These are phyloP conservation scores for Cryptococcus maquisensis DNA, from an alignment of 1,284 basidiomycete species.

Conservation along the genomic window DNA sequence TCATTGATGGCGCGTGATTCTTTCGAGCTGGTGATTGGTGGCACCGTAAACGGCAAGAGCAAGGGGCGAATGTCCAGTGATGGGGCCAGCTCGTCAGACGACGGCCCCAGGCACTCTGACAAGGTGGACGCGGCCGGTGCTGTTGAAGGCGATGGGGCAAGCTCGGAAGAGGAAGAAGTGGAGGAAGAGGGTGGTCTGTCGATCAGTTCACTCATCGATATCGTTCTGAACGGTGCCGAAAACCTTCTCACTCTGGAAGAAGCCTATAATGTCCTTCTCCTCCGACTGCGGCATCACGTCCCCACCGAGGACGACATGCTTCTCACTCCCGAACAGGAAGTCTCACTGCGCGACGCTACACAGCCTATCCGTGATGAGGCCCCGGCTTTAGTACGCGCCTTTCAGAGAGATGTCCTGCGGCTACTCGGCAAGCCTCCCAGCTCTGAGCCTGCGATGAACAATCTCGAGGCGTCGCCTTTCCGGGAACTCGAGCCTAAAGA, in stretches of 20 bases:
- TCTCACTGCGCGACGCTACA: constrained; percentile 15
- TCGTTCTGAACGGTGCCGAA: constrained; percentile 41
- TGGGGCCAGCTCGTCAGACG: constrained; percentile 17
- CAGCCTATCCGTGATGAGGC: constrained; percentile 38
- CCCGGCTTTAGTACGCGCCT: constrained; percentile 39
- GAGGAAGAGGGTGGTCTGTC: constrained; percentile 37
- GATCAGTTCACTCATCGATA: constrained; percentile 31
- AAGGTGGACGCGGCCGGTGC: constrained; percentile 25
- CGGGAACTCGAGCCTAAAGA: constrained; percentile 24
- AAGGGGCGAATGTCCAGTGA: constrained; percentile 21
- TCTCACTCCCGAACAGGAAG: not conserved
- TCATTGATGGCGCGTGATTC: constrained; percentile 29
- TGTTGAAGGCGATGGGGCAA: constrained; percentile 1
- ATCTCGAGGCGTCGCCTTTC: constrained; percentile 27
- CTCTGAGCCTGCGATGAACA: constrained; percentile 16
- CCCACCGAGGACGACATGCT: constrained; percentile 1
- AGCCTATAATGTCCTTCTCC: constrained; percentile 36
- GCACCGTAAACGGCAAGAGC: constrained; percentile 8
- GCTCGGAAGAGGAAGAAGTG: constrained; percentile 32
- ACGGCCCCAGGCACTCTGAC: not conserved
- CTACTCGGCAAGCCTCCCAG: constrained; percentile 38
- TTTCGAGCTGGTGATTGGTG: constrained; percentile 29
- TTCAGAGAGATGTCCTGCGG: constrained; percentile 38
- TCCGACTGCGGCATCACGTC: constrained; percentile 23
- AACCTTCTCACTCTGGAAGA: constrained; percentile 46